Evolutionary conservation across 1,284 basidiomycete species (phyloP).

Genomic region (Microbotryum saponariae): DNA sequence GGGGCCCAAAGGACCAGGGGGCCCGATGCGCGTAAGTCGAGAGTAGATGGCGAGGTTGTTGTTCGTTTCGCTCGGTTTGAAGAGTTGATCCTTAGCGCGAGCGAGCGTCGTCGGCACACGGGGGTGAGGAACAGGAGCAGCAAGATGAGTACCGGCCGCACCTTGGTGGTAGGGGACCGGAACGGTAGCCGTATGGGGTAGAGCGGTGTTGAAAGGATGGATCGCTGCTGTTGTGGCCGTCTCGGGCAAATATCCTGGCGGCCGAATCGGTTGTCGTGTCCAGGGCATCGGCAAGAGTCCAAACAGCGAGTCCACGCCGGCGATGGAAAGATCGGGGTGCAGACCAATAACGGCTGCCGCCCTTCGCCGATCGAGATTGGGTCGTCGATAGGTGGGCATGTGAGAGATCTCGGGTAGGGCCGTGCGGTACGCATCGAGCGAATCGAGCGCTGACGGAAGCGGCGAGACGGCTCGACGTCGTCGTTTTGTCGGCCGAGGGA

Average conservation of each 20-base stretch:
- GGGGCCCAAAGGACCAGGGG: constrained; percentile 34
- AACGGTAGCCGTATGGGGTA: constrained; percentile 32
- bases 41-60: constrained; percentile 29
- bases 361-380: constrained; percentile 15
- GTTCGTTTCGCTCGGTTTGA: constrained; percentile 15
- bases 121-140: constrained; percentile 26
- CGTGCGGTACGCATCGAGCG: constrained; percentile 1
- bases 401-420: constrained; percentile 8
- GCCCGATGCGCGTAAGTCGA: constrained; percentile 35
- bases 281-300: constrained; percentile 27
- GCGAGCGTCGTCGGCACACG: constrained; percentile 23
- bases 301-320: constrained; percentile 31
- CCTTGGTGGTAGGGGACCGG: constrained; percentile 31
- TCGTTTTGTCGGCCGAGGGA: neutral
- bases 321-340: constrained; percentile 23
- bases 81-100: constrained; percentile 6
- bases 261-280: constrained; percentile 26
- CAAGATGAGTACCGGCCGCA: constrained; percentile 11
- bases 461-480: constrained; percentile 19
- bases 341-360: constrained; percentile 20
- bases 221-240: constrained; percentile 14
- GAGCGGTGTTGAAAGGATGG: constrained; percentile 34
- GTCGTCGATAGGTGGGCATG: constrained; percentile 8
- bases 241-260: constrained; percentile 35
- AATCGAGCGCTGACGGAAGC: constrained; percentile 10